Evolutionary conservation across 768 basidiomycete genomes (phyloP).

Genomic region (Collybiopsis luxurians): DNA sequence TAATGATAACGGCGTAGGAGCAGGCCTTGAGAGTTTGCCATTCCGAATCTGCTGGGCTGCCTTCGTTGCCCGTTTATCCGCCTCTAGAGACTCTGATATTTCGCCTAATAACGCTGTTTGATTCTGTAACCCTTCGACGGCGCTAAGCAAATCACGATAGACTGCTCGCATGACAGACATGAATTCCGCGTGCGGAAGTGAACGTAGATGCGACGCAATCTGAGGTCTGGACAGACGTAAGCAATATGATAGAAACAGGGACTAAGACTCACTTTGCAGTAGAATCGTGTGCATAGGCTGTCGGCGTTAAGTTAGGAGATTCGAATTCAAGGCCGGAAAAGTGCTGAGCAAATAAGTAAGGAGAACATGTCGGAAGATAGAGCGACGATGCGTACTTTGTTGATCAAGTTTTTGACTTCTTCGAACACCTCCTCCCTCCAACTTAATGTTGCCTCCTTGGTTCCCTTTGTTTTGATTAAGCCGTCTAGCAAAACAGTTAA

Average conservation of each 20-base stretch:
- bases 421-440: constrained; percentile 70
- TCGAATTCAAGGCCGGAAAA: constrained; percentile 61
- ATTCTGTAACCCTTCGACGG: constrained; percentile 63
- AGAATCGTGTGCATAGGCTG: constrained; percentile 8
- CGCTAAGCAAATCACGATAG: constrained; percentile 59
- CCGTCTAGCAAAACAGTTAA: constrained; percentile 74
- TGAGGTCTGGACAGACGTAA: constrained; percentile 8
- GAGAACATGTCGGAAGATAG: background rate
- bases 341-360: constrained; percentile 35
- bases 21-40: background rate
- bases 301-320: constrained; percentile 29
- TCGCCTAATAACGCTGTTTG: constrained; percentile 59
- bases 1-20: background rate
- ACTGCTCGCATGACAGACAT: constrained; percentile 56
- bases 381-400: constrained; percentile 45
- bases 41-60: background rate
- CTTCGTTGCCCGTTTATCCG: constrained; percentile 12
- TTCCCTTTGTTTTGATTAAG: constrained; percentile 68
- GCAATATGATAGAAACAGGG: background rate
- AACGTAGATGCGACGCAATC: constrained; percentile 56
- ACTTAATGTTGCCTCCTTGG: constrained; percentile 62
- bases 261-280: background rate
- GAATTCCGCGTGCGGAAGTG: constrained; percentile 70
- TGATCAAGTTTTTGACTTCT: constrained; percentile 56
- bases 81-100: constrained; percentile 49